These are phyloP conservation scores for Gaeumannomyces sp. DNA, from an alignment of 2,329 filamentous ascomycete genomes.

Conservation along the genomic window DNA sequence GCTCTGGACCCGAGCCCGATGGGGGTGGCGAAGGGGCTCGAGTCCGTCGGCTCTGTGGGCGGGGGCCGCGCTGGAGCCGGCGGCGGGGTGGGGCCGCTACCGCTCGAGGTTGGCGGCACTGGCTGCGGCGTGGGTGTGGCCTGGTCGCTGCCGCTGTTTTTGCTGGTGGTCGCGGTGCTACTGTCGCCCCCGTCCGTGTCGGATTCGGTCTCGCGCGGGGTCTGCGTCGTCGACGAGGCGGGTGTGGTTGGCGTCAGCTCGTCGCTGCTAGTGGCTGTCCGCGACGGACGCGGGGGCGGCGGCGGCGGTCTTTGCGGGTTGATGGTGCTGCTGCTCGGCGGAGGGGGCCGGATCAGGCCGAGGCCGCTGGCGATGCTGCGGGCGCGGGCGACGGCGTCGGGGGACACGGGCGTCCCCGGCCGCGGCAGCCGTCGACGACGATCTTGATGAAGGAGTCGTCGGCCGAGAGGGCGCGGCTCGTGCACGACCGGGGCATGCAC, in stretches of 20 bases:
- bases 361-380: conserved; percentile 14
- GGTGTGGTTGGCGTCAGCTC: neutral
- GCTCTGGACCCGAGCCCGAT: neutral
- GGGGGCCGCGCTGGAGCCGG: conserved; percentile 3
- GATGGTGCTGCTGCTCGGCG: neutral
- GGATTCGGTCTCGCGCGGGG: neutral
- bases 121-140: neutral
- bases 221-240: neutral
- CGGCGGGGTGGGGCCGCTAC: neutral
- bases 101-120: neutral
- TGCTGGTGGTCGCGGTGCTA: neutral
- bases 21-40: conserved; percentile 15
- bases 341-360: neutral
- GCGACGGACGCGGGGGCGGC: no score
- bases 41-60: conserved; percentile 14
- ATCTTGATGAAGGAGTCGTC: conserved; percentile 13
- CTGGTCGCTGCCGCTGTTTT: neutral
- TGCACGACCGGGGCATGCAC: conserved; percentile 12
- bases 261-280: neutral
- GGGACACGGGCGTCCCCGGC: conserved; percentile 9
- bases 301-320: neutral
- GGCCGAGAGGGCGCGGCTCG: conserved; percentile 9
- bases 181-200: neutral
- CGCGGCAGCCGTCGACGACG: conserved; percentile 13
- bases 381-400: conserved; percentile 11